phyloP scores from a whole-genome alignment of 2,329 filamentous ascomycete genomes.

The Diaporthe sp. region DNA sequence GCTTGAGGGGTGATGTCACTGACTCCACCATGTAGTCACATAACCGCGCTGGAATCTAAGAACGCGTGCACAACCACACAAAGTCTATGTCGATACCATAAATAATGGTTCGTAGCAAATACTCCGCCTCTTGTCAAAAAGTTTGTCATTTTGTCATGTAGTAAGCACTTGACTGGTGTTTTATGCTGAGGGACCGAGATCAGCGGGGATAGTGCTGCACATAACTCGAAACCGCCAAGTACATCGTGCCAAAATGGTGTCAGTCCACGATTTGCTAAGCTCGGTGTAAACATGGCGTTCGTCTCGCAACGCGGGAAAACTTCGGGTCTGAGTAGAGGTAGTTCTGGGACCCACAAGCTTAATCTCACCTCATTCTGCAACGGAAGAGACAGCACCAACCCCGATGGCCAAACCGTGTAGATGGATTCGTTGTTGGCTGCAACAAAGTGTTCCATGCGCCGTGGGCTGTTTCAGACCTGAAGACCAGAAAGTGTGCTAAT shows the following conservation, averaged over 20 bases:
- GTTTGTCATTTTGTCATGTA: background rate
- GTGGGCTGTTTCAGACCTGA: background rate
- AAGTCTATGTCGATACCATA: rapidly evolving
- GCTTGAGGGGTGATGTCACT: constrained; percentile 8
- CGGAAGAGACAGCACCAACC: background rate
- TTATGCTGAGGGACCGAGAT: too few species aligned
- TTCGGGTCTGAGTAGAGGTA: background rate
- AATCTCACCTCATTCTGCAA: background rate
- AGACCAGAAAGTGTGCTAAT: background rate
- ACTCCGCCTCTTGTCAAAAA: too few species aligned
- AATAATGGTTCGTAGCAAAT: background rate
- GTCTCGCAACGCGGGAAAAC: background rate
- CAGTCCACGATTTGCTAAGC: background rate
- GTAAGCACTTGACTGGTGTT: rapidly evolving
- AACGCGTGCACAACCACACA: background rate
- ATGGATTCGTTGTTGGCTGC: too few species aligned
- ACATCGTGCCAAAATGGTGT: background rate
- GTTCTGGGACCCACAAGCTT: background rate
- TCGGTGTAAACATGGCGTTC: background rate
- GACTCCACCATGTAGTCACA: constrained; percentile 19
- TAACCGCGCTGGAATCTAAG: background rate
- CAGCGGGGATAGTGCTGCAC: background rate
- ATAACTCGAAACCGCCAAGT: background rate
- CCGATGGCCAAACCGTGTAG: background rate
- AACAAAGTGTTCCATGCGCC: background rate